phyloP scores from a whole-genome alignment of 2,329 filamentous ascomycete genomes.

The Colletotrichum coccodes region DNA sequence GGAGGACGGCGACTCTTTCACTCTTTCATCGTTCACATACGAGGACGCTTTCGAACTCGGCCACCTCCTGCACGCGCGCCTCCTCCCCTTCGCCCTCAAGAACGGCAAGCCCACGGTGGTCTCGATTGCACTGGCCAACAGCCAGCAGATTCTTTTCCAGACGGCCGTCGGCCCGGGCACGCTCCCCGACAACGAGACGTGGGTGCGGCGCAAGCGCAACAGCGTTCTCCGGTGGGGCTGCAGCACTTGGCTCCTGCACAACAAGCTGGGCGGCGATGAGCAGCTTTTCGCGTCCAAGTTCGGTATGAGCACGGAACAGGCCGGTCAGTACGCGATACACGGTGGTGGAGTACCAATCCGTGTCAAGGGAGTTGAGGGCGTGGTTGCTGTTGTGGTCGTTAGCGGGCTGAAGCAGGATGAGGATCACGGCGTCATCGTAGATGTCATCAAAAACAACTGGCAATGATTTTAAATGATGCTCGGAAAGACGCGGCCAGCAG shows the following conservation, averaged over 20 bases:
- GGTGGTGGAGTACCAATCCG: conserved; percentile 80
- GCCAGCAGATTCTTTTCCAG: conserved; percentile 74
- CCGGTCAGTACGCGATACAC: conserved; percentile 77
- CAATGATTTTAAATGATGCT: background rate
- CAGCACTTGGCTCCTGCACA: conserved; percentile 77
- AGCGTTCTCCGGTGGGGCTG: conserved; percentile 77
- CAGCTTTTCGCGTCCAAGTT: conserved; percentile 72
- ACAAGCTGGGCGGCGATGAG: conserved; percentile 74
- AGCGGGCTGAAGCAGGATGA: conserved; percentile 81
- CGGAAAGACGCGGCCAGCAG: fast-evolving
- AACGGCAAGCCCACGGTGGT: conserved; percentile 64
- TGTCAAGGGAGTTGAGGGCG: conserved; percentile 78
- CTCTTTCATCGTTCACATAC: conserved; percentile 65
- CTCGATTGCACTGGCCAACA: conserved; percentile 70
- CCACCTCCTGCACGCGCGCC: conserved; percentile 70
- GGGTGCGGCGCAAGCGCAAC: conserved; percentile 77
- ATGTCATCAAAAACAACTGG: conserved; percentile 69
- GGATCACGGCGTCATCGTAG: conserved; percentile 80
- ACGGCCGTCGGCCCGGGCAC: conserved; percentile 73
- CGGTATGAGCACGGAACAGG: conserved; percentile 65
- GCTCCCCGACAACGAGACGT: conserved; percentile 76
- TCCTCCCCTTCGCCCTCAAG: conserved; percentile 57
- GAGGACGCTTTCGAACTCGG: conserved; percentile 74
- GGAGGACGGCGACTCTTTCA: conserved; percentile 54
- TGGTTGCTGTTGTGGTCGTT: conserved; percentile 80